Conservation (phyloP, 1,284 basidiomycete species). For the Phellopilus nigrolimitatus region DNA sequence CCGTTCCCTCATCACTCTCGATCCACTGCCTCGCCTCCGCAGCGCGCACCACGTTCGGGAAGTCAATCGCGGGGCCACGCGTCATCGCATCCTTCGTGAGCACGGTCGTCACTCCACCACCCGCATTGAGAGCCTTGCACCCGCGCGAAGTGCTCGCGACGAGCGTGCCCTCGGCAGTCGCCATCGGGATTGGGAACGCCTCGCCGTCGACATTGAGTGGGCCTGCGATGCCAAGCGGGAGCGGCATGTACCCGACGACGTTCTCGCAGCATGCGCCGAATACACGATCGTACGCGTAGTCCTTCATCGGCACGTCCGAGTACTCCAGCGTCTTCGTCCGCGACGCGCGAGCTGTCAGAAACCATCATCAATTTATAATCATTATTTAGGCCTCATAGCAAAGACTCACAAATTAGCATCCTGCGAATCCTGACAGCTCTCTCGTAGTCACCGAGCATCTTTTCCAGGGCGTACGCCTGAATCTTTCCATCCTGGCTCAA, state of each 20-base stretch:
- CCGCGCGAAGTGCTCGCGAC: constrained; percentile 97
- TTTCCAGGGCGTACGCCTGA: constrained; percentile 91
- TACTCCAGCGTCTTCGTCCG: constrained; percentile 81
- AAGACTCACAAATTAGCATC: constrained; percentile 80
- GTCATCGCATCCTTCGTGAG: constrained; percentile 96
- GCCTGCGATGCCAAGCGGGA: constrained; percentile 96
- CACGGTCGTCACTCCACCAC: constrained; percentile 93
- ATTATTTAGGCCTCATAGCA: not conserved
- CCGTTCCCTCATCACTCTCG: constrained; percentile 79
- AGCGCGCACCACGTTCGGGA: constrained; percentile 78
- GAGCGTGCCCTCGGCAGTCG: constrained; percentile 97
- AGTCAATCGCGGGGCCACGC: constrained; percentile 95
- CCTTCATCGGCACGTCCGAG: constrained; percentile 77
- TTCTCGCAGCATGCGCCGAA: constrained; percentile 99
- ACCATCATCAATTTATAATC: constrained; percentile 18
- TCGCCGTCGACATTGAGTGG: constrained; percentile 90
- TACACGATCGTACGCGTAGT: constrained; percentile 94
- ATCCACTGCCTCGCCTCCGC: constrained; percentile 89
- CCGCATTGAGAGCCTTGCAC: constrained; percentile 95
- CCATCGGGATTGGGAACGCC: constrained; percentile 93
- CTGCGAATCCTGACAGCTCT: constrained; percentile 86
- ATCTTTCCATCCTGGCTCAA: constrained; percentile 93
- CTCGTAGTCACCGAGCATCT: constrained; percentile 82
- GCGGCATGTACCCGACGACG: constrained; percentile 94
- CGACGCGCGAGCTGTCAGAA: constrained; percentile 72